Percentiles rank a stretch among this genome's conserved stretches.
These are phyloP conservation scores for Zoysia matrella DNA, from an alignment of 202 grass and related monocot genomes.

Conservation along the genomic window DNA sequence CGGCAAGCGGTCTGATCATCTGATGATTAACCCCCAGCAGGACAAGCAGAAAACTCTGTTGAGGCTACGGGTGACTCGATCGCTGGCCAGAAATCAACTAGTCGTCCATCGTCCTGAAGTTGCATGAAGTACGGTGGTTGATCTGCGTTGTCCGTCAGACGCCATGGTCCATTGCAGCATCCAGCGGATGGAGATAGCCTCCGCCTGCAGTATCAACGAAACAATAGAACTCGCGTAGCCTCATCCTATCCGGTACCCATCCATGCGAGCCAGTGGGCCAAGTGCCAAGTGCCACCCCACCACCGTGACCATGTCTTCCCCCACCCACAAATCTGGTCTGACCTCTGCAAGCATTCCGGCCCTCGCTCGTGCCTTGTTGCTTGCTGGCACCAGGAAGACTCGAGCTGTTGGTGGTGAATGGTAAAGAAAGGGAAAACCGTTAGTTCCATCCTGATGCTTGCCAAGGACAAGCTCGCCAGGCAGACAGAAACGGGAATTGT, in stretches of 20 bases:
- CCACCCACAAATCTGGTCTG: too few relatives aligned
- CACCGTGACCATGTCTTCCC: constrained; percentile 6
- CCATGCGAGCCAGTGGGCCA: background rate
- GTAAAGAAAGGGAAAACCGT: too few relatives aligned
- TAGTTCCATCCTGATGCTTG: background rate
- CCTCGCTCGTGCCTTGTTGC: too few relatives aligned
- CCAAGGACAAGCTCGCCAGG: background rate
- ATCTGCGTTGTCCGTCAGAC: constrained; percentile 17
- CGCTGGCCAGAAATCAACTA: too few relatives aligned
- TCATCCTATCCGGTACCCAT: constrained; percentile 17
- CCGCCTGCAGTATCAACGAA: background rate
- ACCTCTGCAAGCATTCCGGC: too few relatives aligned
- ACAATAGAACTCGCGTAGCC: background rate
- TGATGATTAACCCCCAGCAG: background rate
- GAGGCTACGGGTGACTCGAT: too few relatives aligned
- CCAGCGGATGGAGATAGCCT: constrained; percentile 14
- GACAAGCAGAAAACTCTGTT: background rate
- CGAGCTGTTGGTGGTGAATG: background rate
- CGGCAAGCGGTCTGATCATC: background rate
- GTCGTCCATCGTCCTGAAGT: too few relatives aligned
- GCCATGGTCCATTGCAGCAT: constrained; percentile 12
- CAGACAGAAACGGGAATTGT: background rate
- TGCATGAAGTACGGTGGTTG: too few relatives aligned
- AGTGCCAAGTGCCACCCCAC: background rate
- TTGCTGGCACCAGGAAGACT: background rate